Evolutionary conservation across 2,329 filamentous ascomycete species (phyloP).

Genomic region (Aspergillus puulaauensis): DNA sequence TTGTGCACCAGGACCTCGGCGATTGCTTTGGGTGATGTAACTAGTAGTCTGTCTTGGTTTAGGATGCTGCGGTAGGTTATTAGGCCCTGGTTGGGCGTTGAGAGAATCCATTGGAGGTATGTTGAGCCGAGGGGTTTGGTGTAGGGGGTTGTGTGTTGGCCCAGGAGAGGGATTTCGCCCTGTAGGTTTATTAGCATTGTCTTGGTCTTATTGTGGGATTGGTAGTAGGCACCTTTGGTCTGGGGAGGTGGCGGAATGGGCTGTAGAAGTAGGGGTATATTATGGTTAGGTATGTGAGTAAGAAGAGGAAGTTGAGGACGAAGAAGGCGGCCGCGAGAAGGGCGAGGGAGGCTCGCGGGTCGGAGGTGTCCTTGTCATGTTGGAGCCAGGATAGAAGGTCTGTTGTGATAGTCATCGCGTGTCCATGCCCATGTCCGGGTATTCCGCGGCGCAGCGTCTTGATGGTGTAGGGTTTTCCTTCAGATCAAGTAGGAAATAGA

Average conservation of each 20-base stretch:
- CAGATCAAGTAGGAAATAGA: no score
- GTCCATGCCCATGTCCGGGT: neutral
- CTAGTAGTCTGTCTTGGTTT: neutral
- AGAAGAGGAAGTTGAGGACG: neutral
- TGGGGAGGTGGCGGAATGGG: conserved; percentile 1
- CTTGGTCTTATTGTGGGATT: no score
- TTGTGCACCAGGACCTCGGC: neutral
- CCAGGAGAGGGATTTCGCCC: neutral
- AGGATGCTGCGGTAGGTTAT: neutral
- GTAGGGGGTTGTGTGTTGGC: neutral
- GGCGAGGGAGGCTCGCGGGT: neutral
- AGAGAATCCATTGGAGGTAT: neutral
- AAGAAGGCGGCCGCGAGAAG: neutral
- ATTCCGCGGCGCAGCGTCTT: neutral
- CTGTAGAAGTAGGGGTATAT: conserved; percentile 2
- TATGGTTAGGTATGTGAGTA: neutral
- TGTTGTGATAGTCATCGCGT: neutral
- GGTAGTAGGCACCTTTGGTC: neutral
- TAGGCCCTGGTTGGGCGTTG: neutral
- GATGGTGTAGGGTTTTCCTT: neutral
- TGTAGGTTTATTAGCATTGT: neutral
- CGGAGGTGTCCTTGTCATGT: neutral
- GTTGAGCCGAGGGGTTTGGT: conserved; percentile 1
- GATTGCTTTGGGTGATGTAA: conserved; percentile 2
- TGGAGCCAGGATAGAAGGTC: neutral